These are phyloP conservation scores for Aureobasidium sp. DNA, from an alignment of 2,329 filamentous ascomycete genomes.

Conservation along the genomic window DNA sequence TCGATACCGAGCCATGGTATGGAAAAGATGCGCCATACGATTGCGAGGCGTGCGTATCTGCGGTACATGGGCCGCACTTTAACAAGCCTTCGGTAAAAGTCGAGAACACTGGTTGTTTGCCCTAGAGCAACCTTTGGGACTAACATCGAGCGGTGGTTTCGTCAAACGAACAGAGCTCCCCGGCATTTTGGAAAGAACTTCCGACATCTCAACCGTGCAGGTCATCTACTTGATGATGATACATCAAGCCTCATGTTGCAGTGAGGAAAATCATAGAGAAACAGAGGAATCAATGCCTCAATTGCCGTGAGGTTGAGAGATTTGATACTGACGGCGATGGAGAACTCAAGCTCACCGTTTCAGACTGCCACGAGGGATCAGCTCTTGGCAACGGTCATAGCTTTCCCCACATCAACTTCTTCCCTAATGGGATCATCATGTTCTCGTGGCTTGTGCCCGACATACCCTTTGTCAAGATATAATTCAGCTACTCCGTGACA, in stretches of 20 bases:
- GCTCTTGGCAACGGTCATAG: background rate
- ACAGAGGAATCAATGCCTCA: background rate
- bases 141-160: background rate
- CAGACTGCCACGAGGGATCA: background rate
- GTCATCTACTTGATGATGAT: background rate
- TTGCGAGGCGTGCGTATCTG: background rate
- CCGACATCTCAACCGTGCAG: background rate
- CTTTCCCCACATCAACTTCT: background rate
- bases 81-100: background rate
- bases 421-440: background rate
- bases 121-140: background rate
- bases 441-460: background rate
- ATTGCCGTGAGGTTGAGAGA: background rate
- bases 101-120: background rate
- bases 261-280: background rate
- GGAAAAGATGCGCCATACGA: background rate
- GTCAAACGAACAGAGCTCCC: conserved; percentile 6
- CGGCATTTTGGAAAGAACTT: background rate
- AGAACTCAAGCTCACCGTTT: background rate
- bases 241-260: background rate
- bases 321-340: background rate
- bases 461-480: background rate
- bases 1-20: background rate
- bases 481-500: too few relatives aligned
- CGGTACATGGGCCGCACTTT: background rate